A percentile compares a stretch with the other conserved stretches of the same genome.
Evolutionary conservation across 495 filamentous ascomycete species (phyloP).

Genomic region (Aspergillus cristatus): DNA sequence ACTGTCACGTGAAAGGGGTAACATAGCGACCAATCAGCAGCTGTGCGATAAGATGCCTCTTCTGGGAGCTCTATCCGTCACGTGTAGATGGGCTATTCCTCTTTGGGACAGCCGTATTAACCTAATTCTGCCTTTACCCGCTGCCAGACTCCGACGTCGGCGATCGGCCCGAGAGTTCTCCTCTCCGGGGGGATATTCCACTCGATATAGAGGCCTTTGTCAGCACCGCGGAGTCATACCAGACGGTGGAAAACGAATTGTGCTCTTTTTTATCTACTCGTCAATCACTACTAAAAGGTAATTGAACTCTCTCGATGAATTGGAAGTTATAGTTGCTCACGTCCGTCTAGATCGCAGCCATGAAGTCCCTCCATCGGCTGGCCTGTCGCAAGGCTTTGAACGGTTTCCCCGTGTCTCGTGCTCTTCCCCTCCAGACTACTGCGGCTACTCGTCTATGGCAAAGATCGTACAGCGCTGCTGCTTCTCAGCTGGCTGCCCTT

Average conservation of each 20-base stretch:
- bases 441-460: slow-evolving; percentile 23
- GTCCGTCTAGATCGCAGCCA: slow-evolving; percentile 8
- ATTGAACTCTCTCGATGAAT: no score
- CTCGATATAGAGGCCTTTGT: slow-evolving; percentile 8
- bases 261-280: no score
- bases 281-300: no score
- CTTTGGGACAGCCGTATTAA: neutral
- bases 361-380: slow-evolving; percentile 35
- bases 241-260: no score
- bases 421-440: slow-evolving; percentile 16
- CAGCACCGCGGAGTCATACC: no score
- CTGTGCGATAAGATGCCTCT: neutral
- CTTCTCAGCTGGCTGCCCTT: slow-evolving; percentile 49
- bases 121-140: neutral
- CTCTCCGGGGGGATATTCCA: no score
- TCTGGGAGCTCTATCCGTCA: neutral
- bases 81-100: neutral
- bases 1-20: slow-evolving; percentile 8
- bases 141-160: neutral
- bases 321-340: no score
- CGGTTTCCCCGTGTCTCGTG: slow-evolving; percentile 17
- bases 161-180: neutral
- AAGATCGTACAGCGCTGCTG: slow-evolving; percentile 51
- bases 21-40: neutral
- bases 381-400: slow-evolving; percentile 27